Evolutionary conservation across 164 flowering plant species (phyloP).

Genomic region (Stephania cephalantha): DNA sequence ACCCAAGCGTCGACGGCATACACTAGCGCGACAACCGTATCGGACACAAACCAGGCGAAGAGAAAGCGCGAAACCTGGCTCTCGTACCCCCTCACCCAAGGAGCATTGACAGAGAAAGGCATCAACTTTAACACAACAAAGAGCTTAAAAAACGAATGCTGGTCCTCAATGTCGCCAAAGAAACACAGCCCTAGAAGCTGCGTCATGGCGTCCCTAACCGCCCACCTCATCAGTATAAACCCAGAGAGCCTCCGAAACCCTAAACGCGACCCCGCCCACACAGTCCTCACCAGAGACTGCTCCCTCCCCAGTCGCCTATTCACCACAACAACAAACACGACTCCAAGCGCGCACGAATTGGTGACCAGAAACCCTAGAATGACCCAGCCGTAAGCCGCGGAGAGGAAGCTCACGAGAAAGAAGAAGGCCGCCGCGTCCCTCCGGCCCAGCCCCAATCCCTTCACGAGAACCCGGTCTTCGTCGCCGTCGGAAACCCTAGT

Average conservation of each 20-base stretch:
- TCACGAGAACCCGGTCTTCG: constrained; percentile 42
- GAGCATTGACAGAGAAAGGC: constrained; percentile 75
- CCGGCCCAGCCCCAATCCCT: constrained; percentile 57
- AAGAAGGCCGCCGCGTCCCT: constrained; percentile 62
- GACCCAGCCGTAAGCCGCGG: constrained; percentile 82
- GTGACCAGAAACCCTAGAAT: constrained; percentile 79
- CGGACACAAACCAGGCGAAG: constrained; percentile 63
- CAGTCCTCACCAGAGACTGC: constrained; percentile 31
- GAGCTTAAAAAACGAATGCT: constrained; percentile 70
- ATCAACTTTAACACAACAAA: constrained; percentile 83
- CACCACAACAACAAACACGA: constrained; percentile 57
- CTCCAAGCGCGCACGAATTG: constrained; percentile 64
- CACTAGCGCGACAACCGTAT: constrained; percentile 50
- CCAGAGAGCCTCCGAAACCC: constrained; percentile 74
- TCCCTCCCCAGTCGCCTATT: constrained; percentile 50
- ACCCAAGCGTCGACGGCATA: constrained; percentile 88
- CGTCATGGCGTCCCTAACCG: constrained; percentile 83
- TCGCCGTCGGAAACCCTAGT: constrained; percentile 11
- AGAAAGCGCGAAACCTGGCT: constrained; percentile 63
- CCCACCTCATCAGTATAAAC: constrained; percentile 87
- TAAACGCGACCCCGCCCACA: constrained; percentile 61
- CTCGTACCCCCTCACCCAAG: constrained; percentile 62
- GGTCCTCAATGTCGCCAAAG: constrained; percentile 89
- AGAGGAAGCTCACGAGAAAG: constrained; percentile 58
- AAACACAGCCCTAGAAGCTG: constrained; percentile 84